These are phyloP conservation scores for Sistotremastrum niveocremeum DNA, from an alignment of 768 basidiomycete species.

Conservation along the genomic window DNA sequence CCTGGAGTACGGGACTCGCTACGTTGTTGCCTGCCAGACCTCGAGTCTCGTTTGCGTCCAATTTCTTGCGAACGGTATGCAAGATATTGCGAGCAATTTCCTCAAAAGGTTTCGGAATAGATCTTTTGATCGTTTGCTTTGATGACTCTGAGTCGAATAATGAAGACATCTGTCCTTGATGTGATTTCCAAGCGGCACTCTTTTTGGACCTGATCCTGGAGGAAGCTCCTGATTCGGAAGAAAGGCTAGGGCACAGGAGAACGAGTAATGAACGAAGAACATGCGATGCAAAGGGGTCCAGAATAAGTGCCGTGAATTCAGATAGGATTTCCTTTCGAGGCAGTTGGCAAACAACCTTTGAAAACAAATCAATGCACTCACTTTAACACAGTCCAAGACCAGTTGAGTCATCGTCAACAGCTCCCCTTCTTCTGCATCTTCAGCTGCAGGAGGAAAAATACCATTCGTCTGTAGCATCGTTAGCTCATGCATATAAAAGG, in stretches of 20 bases:
- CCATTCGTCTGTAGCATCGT: constrained; percentile 31
- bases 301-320: constrained; percentile 46
- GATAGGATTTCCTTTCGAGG: constrained; percentile 53
- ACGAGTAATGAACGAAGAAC: constrained; percentile 70
- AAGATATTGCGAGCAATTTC: constrained; percentile 32
- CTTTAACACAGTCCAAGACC: constrained; percentile 27
- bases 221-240: constrained; percentile 20
- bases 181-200: constrained; percentile 68
- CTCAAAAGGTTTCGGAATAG: constrained; percentile 35
- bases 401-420: constrained; percentile 52
- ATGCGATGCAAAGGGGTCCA: constrained; percentile 86
- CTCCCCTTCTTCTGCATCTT: constrained; percentile 42
- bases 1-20: constrained; percentile 66
- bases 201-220: constrained; percentile 67
- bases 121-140: constrained; percentile 22
- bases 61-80: constrained; percentile 32
- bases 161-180: constrained; percentile 70
- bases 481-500: not conserved
- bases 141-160: constrained; percentile 37
- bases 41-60: constrained; percentile 60
- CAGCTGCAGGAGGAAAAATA: constrained; percentile 35
- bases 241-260: constrained; percentile 53
- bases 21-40: constrained; percentile 65
- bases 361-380: constrained; percentile 19
- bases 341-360: constrained; percentile 30